Evolutionary conservation across 179 eudicot genomes (phyloP), one percentile per base, ranked within the genome.

Genomic region (Corrigiola litoralis): DNA sequence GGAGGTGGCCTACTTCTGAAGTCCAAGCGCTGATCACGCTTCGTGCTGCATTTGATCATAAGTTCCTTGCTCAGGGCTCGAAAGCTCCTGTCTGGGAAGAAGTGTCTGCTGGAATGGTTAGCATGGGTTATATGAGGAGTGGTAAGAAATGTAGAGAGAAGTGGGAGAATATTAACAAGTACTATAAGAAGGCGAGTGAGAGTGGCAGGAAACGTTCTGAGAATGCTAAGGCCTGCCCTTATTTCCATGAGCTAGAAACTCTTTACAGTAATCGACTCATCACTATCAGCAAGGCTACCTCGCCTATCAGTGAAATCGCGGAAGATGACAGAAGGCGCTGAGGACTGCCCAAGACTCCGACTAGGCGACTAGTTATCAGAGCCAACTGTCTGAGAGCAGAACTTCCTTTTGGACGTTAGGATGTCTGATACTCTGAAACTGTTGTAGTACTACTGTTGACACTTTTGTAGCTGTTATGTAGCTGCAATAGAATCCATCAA

Each of bases 141-240:
- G 79, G 81, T 12, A 78, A 65, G 69, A 83, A 78, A 36, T 83
- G 85, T 49, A 80, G 59, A 61, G 85, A 80, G 65, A 83, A 83
- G 62, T 83, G 84, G 84, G 78, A 72, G 25, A 80, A 70, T 59
- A 68, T 80, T 40, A 83, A 75, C 65, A 72, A 83, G 68, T 73
- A 73, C 59, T 80, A 69, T 21, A 77, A 71, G 51, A 73, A 53
- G 66, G 72, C 63, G 5, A 56, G 20, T 5, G 75, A 52, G 34
- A 75, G 53, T 29, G 80, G 72, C 25, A 72, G 44, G 61, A 59
- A 63, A 52, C 65, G 40, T 51, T 65, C 70, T 24, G 71, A 66
- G 10, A 60, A 54, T 62, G 66, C 74, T n/a, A 80, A 75, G 66
- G 11, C 70, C 13, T 75, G 84, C 71, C 77, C 79, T 4, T 83